Conservation (phyloP, 2,329 filamentous ascomycete species). For the Pestalotiopsis sp. region DNA sequence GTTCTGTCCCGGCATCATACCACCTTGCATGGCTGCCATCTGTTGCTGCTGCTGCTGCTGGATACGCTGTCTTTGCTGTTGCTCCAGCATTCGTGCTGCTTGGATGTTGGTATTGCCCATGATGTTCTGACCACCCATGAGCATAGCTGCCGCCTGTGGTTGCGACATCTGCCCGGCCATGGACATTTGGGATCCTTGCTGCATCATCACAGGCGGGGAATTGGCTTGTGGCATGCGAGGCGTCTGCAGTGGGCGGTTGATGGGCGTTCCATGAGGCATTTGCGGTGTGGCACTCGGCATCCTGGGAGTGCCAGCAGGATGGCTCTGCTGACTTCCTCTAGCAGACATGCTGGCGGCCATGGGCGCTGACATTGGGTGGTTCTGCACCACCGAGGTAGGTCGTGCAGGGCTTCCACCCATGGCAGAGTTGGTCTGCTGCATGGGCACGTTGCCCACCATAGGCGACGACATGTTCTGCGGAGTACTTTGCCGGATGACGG, state of each 20-base stretch:
- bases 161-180: conserved; percentile 39
- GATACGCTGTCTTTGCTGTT: conserved; percentile 37
- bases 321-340: conserved; percentile 68
- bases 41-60: conserved; percentile 30
- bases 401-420: conserved; percentile 70
- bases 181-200: conserved; percentile 54
- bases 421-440: conserved; percentile 68
- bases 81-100: conserved; percentile 39
- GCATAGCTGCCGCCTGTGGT: conserved; percentile 18
- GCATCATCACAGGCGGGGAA: conserved; percentile 61
- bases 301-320: conserved; percentile 64
- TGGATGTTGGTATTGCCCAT: conserved; percentile 31
- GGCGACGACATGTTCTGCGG: conserved; percentile 69
- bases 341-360: conserved; percentile 66
- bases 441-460: conserved; percentile 62
- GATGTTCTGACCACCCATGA: conserved; percentile 32
- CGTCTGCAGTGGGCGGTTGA: conserved; percentile 55
- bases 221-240: conserved; percentile 67
- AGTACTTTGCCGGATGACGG: conserved; percentile 64
- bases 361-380: conserved; percentile 59
- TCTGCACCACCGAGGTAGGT: conserved; percentile 67
- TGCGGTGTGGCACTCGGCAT: conserved; percentile 65
- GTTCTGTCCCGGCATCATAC: conserved; percentile 32
- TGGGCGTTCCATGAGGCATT: conserved; percentile 62
- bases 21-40: conserved; percentile 29